Evolutionary conservation across 2,329 filamentous ascomycete species (phyloP), one percentile per base, ranked within the genome.

Genomic region (Phyllosticta capitalensis): DNA sequence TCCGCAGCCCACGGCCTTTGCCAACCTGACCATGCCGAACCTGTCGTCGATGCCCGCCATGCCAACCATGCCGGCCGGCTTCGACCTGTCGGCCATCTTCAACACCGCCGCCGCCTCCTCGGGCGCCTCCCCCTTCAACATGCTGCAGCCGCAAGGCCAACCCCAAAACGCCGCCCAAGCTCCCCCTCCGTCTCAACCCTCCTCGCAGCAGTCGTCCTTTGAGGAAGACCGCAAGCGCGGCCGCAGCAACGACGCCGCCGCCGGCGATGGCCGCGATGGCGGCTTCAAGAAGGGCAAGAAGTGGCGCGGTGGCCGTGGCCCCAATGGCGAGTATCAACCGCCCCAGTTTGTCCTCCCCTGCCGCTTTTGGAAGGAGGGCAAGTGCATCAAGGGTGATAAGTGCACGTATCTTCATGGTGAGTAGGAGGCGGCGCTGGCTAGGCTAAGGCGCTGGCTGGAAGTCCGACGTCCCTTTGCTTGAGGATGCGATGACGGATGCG

Each of bases 371-470:
- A 79, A 82, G 61, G 82, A 87, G 68, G 87, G 87, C 14, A 85
- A 85, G 68, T 90, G 87, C 72, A 83, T 82, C 6, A 86, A 89
- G 68, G 87, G 87, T 21, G 85, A 87, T 38, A 84, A 84, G 66
- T 90, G 87, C 74, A 89, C 87, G 1, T 90, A 87, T 71, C 80
- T 86, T 59, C 87, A 90, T 67, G 85, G 88, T n/a, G n/a, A n/a
- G n/a, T n/a, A 21, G 56, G 54, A 60, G 54, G 56, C 54, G 51
- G 30, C 51, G 17, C 10, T 14, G 10, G 12, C 10, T n/a, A n/a
- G n/a, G n/a, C n/a, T n/a, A n/a, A n/a, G n/a, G n/a, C n/a, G n/a
- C n/a, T n/a, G n/a, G n/a, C n/a, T n/a, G n/a, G n/a, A n/a, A n/a
- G n/a, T n/a, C n/a, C n/a, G n/a, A n/a, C n/a, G n/a, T n/a, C n/a